A percentile compares a stretch with the other conserved stretches of the same genome.
phyloP scores from a whole-genome alignment of 129 eudicot genomes.

The Chrysanthemum makinoi region DNA sequence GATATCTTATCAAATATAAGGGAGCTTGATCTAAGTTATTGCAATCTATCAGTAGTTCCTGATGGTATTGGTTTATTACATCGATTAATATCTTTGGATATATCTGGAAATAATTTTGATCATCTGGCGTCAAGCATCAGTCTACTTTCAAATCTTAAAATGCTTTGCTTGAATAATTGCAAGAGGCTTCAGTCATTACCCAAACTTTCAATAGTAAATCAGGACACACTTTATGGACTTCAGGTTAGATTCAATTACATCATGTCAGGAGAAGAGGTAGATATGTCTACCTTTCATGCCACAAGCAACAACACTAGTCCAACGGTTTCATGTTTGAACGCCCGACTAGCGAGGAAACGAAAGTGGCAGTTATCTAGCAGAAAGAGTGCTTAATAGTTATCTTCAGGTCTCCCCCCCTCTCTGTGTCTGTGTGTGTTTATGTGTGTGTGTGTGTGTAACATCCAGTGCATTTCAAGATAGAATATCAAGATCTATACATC shows the following conservation, averaged over 20 bases:
- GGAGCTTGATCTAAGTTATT: conserved; percentile 20
- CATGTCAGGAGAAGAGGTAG: conserved; percentile 10
- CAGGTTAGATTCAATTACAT: conserved; percentile 15
- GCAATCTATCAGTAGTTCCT: conserved; percentile 20
- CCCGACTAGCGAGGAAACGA: conserved; percentile 15
- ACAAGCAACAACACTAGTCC: conserved; percentile 17
- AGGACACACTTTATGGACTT: conserved; percentile 18
- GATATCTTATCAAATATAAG: background rate
- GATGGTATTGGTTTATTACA: conserved; percentile 21
- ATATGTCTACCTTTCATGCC: conserved; percentile 6
- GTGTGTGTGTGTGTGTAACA: background rate
- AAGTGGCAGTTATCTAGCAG: conserved; percentile 2
- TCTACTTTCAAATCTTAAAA: conserved; percentile 26
- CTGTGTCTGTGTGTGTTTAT: background rate
- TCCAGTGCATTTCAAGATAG: too few species aligned
- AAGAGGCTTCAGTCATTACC: conserved; percentile 19
- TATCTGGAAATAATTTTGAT: conserved; percentile 26
- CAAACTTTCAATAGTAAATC: conserved; percentile 24
- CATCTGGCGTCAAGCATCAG: conserved; percentile 13
- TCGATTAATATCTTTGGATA: conserved; percentile 12
- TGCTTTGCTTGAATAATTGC: conserved; percentile 26
- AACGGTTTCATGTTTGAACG: conserved; percentile 28
- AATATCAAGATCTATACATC: too few species aligned
- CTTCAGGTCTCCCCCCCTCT: conserved; percentile 12
- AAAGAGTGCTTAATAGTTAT: conserved; percentile 10